These are phyloP conservation scores for Fusarium mundagurra DNA, from an alignment of 2,329 filamentous ascomycete species.

Conservation along the genomic window DNA sequence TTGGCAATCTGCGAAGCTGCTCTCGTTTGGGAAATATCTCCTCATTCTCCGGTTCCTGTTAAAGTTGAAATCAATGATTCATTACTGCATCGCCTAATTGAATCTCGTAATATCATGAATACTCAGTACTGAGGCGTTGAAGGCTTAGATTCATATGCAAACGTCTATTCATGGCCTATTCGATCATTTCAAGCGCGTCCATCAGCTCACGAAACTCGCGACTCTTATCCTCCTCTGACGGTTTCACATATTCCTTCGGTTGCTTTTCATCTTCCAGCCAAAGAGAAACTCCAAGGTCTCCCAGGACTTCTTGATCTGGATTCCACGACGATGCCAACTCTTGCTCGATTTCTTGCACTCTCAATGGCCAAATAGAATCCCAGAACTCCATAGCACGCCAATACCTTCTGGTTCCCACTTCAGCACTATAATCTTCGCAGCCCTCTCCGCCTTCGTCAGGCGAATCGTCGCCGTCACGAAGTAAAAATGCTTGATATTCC, in stretches of 20 bases:
- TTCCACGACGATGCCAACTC: not conserved
- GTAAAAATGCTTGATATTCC: not conserved
- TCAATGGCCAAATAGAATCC: not conserved
- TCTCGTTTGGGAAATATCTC: not conserved
- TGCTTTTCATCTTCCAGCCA: not conserved
- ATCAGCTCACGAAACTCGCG: not conserved
- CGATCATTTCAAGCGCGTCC: not conserved
- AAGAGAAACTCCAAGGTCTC: not conserved
- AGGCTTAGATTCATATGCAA: not conserved
- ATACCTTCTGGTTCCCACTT: too few relatives aligned
- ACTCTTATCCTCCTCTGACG: not conserved
- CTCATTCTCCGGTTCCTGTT: not conserved
- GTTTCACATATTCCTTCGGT: too few relatives aligned
- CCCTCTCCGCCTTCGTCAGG: fast-evolving
- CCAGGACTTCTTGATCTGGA: not conserved
- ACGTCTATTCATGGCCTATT: not conserved
- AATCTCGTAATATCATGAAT: not conserved
- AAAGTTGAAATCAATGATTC: fast-evolving
- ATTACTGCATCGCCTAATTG: not conserved
- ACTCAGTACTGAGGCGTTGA: not conserved
- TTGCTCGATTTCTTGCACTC: not conserved
- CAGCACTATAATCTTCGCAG: too few relatives aligned
- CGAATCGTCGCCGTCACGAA: fast-evolving
- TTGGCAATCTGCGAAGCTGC: not conserved
- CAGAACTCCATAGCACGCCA: not conserved